These are phyloP conservation scores for Suillus cothurnatus DNA, from an alignment of 768 basidiomycete genomes.

Conservation along the genomic window DNA sequence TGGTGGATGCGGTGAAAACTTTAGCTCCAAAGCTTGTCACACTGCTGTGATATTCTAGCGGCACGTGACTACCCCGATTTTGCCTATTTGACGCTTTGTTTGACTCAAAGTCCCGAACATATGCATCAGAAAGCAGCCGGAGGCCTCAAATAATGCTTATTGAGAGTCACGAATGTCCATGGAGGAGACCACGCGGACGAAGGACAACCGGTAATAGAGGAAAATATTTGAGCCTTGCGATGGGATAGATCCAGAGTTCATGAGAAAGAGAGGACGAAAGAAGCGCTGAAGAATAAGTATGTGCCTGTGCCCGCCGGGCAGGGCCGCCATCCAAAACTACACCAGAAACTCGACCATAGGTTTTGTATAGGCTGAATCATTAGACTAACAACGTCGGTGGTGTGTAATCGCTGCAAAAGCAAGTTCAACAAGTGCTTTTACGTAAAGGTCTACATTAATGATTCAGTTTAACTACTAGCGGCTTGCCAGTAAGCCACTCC, in stretches of 20 bases:
- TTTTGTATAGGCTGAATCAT: neutral
- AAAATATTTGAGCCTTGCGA: constrained; percentile 1
- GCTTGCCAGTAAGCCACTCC: neutral
- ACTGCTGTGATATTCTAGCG: too few relatives aligned
- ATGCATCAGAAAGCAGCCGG: too few relatives aligned
- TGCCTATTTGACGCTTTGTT: too few relatives aligned
- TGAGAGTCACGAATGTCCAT: neutral
- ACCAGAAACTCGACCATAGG: neutral
- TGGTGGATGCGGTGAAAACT: too few relatives aligned
- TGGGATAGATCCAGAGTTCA: neutral
- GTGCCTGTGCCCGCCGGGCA: neutral
- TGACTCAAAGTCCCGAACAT: too few relatives aligned
- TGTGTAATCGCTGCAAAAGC: neutral
- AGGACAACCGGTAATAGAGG: neutral
- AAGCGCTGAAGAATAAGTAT: neutral
- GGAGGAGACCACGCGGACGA: neutral
- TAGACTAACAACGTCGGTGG: neutral
- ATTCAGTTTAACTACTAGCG: neutral
- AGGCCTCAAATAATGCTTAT: neutral
- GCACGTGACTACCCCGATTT: too few relatives aligned
- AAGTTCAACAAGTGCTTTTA: neutral
- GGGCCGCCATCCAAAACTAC: neutral
- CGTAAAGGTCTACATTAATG: neutral
- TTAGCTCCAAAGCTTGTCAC: too few relatives aligned
- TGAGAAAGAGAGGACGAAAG: neutral